These are phyloP conservation scores for Termitomyces sp. DNA, from an alignment of 768 basidiomycete species.

Conservation along the genomic window DNA sequence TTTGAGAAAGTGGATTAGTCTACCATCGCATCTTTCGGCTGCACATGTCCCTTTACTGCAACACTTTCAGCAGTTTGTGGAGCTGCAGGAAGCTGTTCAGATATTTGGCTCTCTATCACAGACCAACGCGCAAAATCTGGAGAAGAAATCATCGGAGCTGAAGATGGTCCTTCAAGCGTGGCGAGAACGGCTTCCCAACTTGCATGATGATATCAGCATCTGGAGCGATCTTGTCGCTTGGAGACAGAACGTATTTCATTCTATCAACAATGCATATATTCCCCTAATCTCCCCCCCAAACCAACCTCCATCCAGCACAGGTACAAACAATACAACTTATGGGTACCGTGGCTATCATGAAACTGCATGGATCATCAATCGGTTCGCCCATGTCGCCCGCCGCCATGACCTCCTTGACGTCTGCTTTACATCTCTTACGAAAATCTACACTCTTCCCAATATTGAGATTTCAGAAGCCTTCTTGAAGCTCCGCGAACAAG, in stretches of 20 bases:
- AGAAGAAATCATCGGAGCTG: constrained; percentile 91
- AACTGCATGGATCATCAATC: constrained; percentile 99
- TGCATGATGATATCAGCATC: constrained; percentile 95
- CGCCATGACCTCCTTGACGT: constrained; percentile 96
- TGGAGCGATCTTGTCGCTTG: constrained; percentile 99
- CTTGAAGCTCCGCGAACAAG: constrained; percentile 96
- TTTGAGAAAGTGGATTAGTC: constrained; percentile 89
- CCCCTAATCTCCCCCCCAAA: constrained; percentile 71
- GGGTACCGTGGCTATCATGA: constrained; percentile 98
- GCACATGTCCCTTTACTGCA: constrained; percentile 94
- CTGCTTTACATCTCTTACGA: constrained; percentile 89
- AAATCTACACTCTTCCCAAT: constrained; percentile 98
- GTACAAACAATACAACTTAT: constrained; percentile 63
- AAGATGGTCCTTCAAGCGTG: constrained; percentile 96
- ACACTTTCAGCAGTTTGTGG: constrained; percentile 98
- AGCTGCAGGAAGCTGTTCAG: constrained; percentile 91
- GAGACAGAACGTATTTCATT: constrained; percentile 97
- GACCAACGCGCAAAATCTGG: constrained; percentile 84
- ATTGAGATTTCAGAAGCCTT: constrained; percentile 99
- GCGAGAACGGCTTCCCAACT: constrained; percentile 94
- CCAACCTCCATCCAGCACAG: constrained; percentile 38
- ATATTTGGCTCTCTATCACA: constrained; percentile 88
- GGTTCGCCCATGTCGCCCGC: constrained; percentile 96
- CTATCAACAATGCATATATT: constrained; percentile 94
- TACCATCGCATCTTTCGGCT: constrained; percentile 82